Evolutionary conservation across 169 alveolate genomes (phyloP).

Genomic region (Cryptosporidium baileyi): DNA sequence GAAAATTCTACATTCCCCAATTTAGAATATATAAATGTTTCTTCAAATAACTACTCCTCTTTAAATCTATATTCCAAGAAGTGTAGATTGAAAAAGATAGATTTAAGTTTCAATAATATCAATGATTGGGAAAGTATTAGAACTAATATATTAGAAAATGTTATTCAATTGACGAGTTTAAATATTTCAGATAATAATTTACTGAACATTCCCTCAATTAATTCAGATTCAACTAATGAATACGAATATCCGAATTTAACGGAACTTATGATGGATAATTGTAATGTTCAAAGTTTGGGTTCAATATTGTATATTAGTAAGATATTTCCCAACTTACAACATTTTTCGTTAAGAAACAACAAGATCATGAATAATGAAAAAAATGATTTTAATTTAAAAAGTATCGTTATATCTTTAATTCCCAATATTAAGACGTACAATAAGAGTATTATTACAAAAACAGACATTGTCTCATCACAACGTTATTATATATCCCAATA

Average conservation of each 20-base stretch:
- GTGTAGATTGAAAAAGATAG: not conserved
- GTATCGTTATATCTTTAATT: conserved; percentile 11
- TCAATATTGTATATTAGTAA: conserved; percentile 22
- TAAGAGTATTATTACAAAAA: conserved; percentile 15
- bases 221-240: not conserved
- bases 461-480: conserved; percentile 31
- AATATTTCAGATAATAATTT: conserved; percentile 33
- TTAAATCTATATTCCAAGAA: not conserved
- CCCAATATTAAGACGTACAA: conserved; percentile 29
- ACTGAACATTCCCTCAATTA: not conserved
- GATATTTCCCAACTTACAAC: conserved; percentile 32
- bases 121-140: not conserved
- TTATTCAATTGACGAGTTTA: not conserved
- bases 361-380: not conserved
- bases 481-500: conserved; percentile 59
- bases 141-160: not conserved
- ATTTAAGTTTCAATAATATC: conserved; percentile 12
- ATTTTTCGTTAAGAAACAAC: conserved; percentile 14
- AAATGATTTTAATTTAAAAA: conserved; percentile 4
- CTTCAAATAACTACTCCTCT: conserved; percentile 14
- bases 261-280: conserved; percentile 20
- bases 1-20: conserved; percentile 27
- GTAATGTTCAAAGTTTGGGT: not conserved
- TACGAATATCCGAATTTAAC: not conserved
- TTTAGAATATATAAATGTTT: conserved; percentile 8